Conservation (phyloP, 2,329 filamentous ascomycete genomes). For the Capronia americana region DNA sequence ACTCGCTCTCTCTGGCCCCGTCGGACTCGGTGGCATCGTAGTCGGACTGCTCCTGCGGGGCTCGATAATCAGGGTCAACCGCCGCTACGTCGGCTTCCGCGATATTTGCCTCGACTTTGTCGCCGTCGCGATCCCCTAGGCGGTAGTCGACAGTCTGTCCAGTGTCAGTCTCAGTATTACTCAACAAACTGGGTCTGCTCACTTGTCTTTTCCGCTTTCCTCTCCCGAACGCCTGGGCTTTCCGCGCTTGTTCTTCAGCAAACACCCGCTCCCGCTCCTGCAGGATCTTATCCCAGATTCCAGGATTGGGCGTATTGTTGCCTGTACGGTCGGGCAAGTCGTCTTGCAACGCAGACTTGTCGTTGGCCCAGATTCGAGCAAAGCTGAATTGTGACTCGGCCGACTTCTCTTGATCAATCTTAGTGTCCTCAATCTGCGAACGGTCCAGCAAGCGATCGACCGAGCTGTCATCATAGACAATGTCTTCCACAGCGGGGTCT, state of each 20-base stretch:
- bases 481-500: slow-evolving; percentile 70
- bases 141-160: slow-evolving; percentile 38
- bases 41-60: slow-evolving; percentile 58
- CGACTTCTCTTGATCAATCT: slow-evolving; percentile 66
- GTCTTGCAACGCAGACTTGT: slow-evolving; percentile 71
- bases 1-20: slow-evolving; percentile 40
- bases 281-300: slow-evolving; percentile 88
- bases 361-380: slow-evolving; percentile 90
- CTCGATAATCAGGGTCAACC: slow-evolving; percentile 42
- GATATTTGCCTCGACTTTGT: slow-evolving; percentile 11
- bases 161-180: slow-evolving; percentile 15
- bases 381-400: slow-evolving; percentile 85
- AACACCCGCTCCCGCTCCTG: slow-evolving; percentile 81
- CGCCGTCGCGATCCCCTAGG: slow-evolving; percentile 20
- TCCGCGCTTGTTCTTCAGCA: slow-evolving; percentile 70
- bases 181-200: slow-evolving; percentile 30
- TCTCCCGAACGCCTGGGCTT: slow-evolving; percentile 79
- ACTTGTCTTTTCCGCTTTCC: slow-evolving; percentile 75
- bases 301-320: slow-evolving; percentile 61
- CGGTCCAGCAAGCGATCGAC: slow-evolving; percentile 93
- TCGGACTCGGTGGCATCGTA: slow-evolving; percentile 43
- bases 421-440: slow-evolving; percentile 76
- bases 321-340: slow-evolving; percentile 59
- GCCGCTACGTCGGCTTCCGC: not conserved
- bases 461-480: slow-evolving; percentile 79